Base-by-base conservation (phyloP, 2,329 filamentous ascomycete species). In the Conoideocrella luteorostrata region DNA sequence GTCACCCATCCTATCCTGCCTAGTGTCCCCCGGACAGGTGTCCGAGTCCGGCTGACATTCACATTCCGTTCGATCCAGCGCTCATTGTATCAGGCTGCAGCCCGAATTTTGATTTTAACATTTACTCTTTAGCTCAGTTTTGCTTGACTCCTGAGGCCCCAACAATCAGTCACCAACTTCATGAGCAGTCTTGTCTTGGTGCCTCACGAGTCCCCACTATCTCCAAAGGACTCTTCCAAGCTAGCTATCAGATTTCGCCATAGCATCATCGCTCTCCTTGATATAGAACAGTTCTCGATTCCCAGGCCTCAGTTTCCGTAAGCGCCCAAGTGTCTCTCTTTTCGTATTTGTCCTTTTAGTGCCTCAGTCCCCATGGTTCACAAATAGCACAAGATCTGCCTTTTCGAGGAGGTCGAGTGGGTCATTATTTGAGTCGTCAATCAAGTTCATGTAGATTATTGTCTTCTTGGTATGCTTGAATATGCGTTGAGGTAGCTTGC, bases 221-320 rank as follows among this genome's bases (percentile, higher is more conserved):
- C 43, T 36, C 45, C 24, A 22, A n/a, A 59, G 47, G 56, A 59
- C 56, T 57, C 51, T 60, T 58, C 56, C 57, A 59, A 60, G 57
- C 57, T 59, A 57, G 57, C 57, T 59, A 58, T 60, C 59, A 57
- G 56, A 59, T 59, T 60, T 60, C 57, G 56, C 57, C 54, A 58
- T 60, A 59, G 57, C 57, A 52, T 60, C 53, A 55, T 59, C 56
- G 57, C 57, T 60, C 57, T 58, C 43, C 46, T 40, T 35, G 28
- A 43, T 40, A 33, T 34, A 32, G 28, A 46, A 28, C 44, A 17
- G n/a, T 26, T 39, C 34, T 35, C 24, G 33, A 13, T 26, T 39
- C 15, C 33, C 21, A 20, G 17, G n/a, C 17, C 32, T 42, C 32
- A 18, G n/a, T 42, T 42, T 28, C 28, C 40, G 18, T 23, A 21